Evolutionary conservation across 805 yeast species (phyloP).

Genomic region (Dipodascus geniculatus): DNA sequence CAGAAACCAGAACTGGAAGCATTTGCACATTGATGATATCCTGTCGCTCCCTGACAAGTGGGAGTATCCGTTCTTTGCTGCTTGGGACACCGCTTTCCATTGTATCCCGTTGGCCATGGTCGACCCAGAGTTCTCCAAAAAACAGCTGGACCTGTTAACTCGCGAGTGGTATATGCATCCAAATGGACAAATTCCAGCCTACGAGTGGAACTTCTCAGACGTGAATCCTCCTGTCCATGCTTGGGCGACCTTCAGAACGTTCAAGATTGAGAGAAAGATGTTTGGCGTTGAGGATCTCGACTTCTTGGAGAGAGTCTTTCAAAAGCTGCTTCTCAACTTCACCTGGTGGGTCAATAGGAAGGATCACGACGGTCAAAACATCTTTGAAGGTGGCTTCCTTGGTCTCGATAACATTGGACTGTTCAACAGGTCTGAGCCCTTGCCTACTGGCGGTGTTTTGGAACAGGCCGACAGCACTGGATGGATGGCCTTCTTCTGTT

Average conservation of each 20-base stretch:
- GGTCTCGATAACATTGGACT: constrained; percentile 90
- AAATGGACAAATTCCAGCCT: constrained; percentile 91
- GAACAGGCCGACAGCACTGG: constrained; percentile 96
- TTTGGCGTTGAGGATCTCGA: constrained; percentile 68
- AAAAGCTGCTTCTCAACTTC: constrained; percentile 75
- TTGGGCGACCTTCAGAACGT: constrained; percentile 84
- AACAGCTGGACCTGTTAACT: constrained; percentile 72
- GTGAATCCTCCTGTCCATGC: constrained; percentile 98
- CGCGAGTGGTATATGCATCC: constrained; percentile 98
- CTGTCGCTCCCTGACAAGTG: constrained; percentile 88
- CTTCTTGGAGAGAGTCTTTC: constrained; percentile 82
- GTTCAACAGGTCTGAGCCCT: constrained; percentile 83
- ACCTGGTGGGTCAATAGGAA: constrained; percentile 98
- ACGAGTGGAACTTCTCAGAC: constrained; percentile 91
- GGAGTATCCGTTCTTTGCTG: constrained; percentile 94
- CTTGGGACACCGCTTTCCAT: constrained; percentile 96
- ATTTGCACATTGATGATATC: constrained; percentile 76
- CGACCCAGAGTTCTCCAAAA: constrained; percentile 85
- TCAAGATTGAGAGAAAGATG: constrained; percentile 76
- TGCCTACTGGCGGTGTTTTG: constrained; percentile 82
- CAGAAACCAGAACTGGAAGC: constrained; percentile 84
- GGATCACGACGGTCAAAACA: constrained; percentile 74
- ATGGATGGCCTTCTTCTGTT: constrained; percentile 90
- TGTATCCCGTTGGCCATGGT: constrained; percentile 87
- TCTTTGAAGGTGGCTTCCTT: constrained; percentile 88